These are phyloP conservation scores for Fusarium siculi DNA, from an alignment of 2,329 filamentous ascomycete species.

Conservation along the genomic window DNA sequence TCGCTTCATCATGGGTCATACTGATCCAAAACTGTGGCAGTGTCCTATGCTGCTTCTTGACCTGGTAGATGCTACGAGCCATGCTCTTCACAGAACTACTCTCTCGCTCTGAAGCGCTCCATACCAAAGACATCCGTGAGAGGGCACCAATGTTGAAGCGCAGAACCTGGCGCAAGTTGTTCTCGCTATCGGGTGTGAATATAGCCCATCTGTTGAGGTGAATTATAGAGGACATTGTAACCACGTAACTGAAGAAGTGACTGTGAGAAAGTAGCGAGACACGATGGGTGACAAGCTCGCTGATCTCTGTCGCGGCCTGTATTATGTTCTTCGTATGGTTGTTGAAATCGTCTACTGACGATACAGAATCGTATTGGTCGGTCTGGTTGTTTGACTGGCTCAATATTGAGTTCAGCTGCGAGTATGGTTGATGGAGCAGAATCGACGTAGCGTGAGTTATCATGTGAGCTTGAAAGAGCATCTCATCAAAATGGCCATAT, in stretches of 20 bases:
- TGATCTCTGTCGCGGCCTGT: conserved; percentile 80
- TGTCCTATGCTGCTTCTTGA: conserved; percentile 66
- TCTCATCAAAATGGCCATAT: conserved; percentile 81
- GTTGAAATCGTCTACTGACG: conserved; percentile 64
- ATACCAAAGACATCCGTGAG: conserved; percentile 74
- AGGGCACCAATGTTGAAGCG: conserved; percentile 82
- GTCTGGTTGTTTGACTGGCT: conserved; percentile 71
- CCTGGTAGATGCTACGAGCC: conserved; percentile 77
- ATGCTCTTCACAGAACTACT: conserved; percentile 80
- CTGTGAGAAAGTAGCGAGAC: conserved; percentile 78
- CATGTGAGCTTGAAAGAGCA: conserved; percentile 93
- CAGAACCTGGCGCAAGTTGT: conserved; percentile 78
- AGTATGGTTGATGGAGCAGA: conserved; percentile 82
- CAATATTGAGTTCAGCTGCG: conserved; percentile 74
- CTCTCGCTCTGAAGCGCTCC: conserved; percentile 77
- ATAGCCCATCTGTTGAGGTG: conserved; percentile 83
- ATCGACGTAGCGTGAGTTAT: conserved; percentile 75
- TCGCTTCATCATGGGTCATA: conserved; percentile 65
- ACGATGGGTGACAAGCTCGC: conserved; percentile 78
- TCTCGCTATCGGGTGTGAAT: conserved; percentile 69
- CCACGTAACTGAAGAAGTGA: conserved; percentile 84
- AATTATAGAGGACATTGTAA: conserved; percentile 82
- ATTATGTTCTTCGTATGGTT: conserved; percentile 84
- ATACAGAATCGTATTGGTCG: conserved; percentile 66
- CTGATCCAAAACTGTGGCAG: conserved; percentile 66